Percentiles rank a stretch among this genome's conserved stretches.
Conservation (phyloP, 2,329 filamentous ascomycete genomes). For the Nothomitra cinnamomea region DNA sequence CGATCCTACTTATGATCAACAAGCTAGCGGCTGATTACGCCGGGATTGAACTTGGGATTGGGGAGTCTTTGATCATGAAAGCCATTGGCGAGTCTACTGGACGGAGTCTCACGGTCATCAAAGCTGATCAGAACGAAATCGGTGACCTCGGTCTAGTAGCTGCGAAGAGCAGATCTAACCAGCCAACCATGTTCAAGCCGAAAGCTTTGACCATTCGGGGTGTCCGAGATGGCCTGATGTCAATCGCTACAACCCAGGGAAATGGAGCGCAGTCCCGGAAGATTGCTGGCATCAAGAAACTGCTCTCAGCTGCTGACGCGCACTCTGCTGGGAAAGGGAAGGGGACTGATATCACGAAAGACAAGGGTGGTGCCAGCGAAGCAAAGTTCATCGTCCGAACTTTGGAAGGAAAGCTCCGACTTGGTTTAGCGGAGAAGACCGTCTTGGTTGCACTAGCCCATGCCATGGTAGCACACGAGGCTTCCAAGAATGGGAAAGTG, state of each 20-base stretch:
- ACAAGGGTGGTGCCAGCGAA: conserved; percentile 88
- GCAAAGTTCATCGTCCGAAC: conserved; percentile 89
- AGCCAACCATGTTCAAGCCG: conserved; percentile 96
- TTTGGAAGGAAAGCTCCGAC: conserved; percentile 79
- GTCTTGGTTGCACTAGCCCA: conserved; percentile 82
- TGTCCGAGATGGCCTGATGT: conserved; percentile 76
- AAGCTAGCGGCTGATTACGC: conserved; percentile 94
- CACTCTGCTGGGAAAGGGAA: conserved; percentile 50
- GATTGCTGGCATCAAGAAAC: conserved; percentile 87
- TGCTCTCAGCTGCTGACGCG: conserved; percentile 78
- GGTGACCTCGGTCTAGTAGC: conserved; percentile 89
- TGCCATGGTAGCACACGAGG: conserved; percentile 72
- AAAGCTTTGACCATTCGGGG: conserved; percentile 74
- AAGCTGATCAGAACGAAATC: conserved; percentile 89
- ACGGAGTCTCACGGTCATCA: conserved; percentile 74
- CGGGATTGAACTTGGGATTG: conserved; percentile 93
- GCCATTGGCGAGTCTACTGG: conserved; percentile 91
- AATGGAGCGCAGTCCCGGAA: conserved; percentile 81
- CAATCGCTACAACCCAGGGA: conserved; percentile 72
- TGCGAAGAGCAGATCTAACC: conserved; percentile 85
- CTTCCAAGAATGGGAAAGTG: conserved; percentile 48
- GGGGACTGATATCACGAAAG: conserved; percentile 64
- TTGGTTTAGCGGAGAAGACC: conserved; percentile 83
- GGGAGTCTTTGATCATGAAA: conserved; percentile 97
- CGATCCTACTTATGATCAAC: conserved; percentile 90